Base-by-base conservation (phyloP, 148 eudicot species). In the Bassia scoparia region DNA sequence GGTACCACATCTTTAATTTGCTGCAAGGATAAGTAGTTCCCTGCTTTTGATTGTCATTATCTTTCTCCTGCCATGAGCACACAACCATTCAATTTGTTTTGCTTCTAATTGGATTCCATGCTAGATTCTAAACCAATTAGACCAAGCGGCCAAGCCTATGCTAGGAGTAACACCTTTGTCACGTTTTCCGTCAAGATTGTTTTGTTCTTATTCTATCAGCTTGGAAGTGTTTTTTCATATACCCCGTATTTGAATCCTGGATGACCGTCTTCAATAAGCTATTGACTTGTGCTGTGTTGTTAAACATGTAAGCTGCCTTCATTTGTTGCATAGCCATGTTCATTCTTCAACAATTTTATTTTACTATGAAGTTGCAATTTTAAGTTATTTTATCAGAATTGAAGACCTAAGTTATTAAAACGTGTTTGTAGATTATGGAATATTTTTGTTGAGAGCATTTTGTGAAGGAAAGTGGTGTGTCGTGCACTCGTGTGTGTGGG, bases 1-100 rank as follows among this genome's bases (percentile, higher is more conserved):
- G 97, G 99, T 90, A 75, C 64, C 33, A 33, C 18, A 68, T 20
- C 50, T 53, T 66, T 66, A 3, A 23, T 56, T 54, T 16, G 18
- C 48, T n/a, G 44, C 46, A n/a, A n/a, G n/a, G n/a, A n/a, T n/a
- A n/a, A n/a, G n/a, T n/a, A n/a, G n/a, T n/a, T n/a, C n/a, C n/a
- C n/a, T 44, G 23, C 43, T 23, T 54, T 70, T 60, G 10, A 4
- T 12, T 26, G 15, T 23, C 31, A 15, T 24, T 7, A 12, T 14
- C 12, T 21, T 38, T 38, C 43, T n/a, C 20, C 27, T 43, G 33
- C 16, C 46, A 41, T 41, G 5, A 10, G 5, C 31, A n/a, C n/a
- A n/a, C 24, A 52, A 35, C 72, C 29, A 31, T 31, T 50, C 38
- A 10, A 48, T n/a, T n/a, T n/a, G n/a, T n/a, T n/a, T n/a, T n/a